Percentiles rank a stretch among this genome's conserved stretches.
Conservation (phyloP, 768 basidiomycete species). For the Strobilomyces echinocephalus region DNA sequence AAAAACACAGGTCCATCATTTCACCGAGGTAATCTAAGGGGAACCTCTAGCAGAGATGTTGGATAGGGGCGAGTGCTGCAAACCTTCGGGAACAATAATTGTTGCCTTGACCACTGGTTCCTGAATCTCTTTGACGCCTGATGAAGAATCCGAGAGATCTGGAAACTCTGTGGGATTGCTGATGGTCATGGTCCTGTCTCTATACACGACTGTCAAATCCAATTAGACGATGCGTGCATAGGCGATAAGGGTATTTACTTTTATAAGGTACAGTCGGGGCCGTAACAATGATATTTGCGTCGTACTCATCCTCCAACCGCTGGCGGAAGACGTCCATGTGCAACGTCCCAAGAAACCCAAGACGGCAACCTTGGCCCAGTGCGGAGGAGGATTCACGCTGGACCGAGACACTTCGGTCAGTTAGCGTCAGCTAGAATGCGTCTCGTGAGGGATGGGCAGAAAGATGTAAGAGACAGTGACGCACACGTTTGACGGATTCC, state of each 20-base stretch:
- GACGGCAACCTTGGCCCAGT: conserved; percentile 88
- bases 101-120: conserved; percentile 93
- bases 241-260: conserved; percentile 35
- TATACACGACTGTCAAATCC: conserved; percentile 59
- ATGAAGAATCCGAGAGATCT: conserved; percentile 58
- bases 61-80: conserved; percentile 2
- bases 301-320: conserved; percentile 93
- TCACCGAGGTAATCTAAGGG: conserved; percentile 81
- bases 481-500: conserved; percentile 87
- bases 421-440: conserved; percentile 63
- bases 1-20: conserved; percentile 92
- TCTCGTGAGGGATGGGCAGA: conserved; percentile 8
- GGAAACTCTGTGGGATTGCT: conserved; percentile 97
- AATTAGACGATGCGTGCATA: background rate
- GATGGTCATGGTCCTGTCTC: conserved; percentile 56
- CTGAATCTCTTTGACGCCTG: conserved; percentile 69
- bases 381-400: conserved; percentile 92
- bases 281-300: conserved; percentile 91
- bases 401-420: conserved; percentile 83
- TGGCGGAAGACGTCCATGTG: conserved; percentile 98
- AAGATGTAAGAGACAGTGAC: conserved; percentile 16
- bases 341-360: conserved; percentile 92
- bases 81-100: conserved; percentile 92
- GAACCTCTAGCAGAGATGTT: background rate
- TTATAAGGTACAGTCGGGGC: conserved; percentile 95